Evolutionary conservation across 768 basidiomycete genomes (phyloP), one percentile per base, ranked within the genome.

Genomic region (Cyclocybe cylindracea): DNA sequence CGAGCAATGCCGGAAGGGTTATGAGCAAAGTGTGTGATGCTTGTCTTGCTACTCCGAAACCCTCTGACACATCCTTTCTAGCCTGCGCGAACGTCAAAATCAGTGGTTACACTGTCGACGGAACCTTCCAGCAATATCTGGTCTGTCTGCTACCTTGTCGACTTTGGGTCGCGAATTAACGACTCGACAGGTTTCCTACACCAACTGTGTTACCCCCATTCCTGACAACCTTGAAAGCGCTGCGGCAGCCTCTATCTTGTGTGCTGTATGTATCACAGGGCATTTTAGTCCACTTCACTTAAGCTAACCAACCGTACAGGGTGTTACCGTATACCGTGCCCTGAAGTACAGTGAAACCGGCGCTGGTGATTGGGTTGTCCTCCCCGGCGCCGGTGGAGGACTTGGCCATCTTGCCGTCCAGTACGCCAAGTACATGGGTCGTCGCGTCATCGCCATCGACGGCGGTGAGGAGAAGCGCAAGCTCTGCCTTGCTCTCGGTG

Each of bases 331-430:
- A 1, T 95, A 92, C 63, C 86, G 89, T 51, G 93, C 91, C 0
- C 71, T 95, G 59, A 94, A 94, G 67, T 78, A 87, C 65, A 79
- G 82, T 46, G 71, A 80, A 48, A 77, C 83, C 6, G 74, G 69
- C 29, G 78, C 84, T 7, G 88, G 91, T 31, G 83, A 95, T 49
- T 90, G 84, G 83, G 73, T 91, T 53, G 86, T 84, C 16, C 71
- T 93, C 42, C 84, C 87, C 9, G 89, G 89, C 39, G 89, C 89
- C 2, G 89, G 88, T 3, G 88, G 88, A 50, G 90, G 91, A 10
- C 83, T 93, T 32, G 92, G 91, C 7, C 89, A 92, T 70, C 78
- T 95, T 31, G 89, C 90, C 19, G 67, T 92, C 31, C 91, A 94
- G 66, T 94, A 94, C 61, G 93, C 91, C 11, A 77, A 75, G 39